These are phyloP conservation scores for Phalaenopsis aphrodite DNA, from an alignment of 106 monocot species.

Conservation along the genomic window DNA sequence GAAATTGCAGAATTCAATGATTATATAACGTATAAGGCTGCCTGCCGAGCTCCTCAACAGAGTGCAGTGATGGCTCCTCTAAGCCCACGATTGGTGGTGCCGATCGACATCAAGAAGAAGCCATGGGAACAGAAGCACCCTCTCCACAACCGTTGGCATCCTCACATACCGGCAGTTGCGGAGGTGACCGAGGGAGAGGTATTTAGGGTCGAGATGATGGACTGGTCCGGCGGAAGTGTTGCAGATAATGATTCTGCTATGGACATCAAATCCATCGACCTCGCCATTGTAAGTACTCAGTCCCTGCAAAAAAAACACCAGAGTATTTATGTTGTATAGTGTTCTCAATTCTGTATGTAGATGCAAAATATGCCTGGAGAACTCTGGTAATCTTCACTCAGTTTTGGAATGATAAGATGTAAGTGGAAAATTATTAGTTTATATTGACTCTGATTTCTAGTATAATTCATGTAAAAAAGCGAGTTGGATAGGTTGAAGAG, in stretches of 20 bases:
- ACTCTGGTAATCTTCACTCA: too few relatives aligned
- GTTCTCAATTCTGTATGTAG: not conserved
- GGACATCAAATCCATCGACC: conserved; percentile 59
- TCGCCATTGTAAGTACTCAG: conserved; percentile 40
- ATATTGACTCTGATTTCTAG: too few relatives aligned
- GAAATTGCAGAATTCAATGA: not conserved
- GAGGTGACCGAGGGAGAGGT: conserved; percentile 57
- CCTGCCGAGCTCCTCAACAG: not conserved
- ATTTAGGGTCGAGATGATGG: conserved; percentile 79
- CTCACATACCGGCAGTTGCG: conserved; percentile 61
- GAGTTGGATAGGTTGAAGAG: too few relatives aligned
- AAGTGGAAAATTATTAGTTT: too few relatives aligned
- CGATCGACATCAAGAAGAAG: conserved; percentile 66
- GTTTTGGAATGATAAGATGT: too few relatives aligned
- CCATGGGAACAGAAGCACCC: conserved; percentile 67
- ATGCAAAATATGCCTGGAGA: not conserved
- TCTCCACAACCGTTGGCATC: conserved; percentile 83
- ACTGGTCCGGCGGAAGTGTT: conserved; percentile 58
- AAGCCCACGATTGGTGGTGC: conserved; percentile 53
- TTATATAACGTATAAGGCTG: not conserved
- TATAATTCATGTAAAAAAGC: too few relatives aligned
- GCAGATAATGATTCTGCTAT: conserved; percentile 54
- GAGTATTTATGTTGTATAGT: not conserved
- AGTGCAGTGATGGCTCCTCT: conserved; percentile 41
- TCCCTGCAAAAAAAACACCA: not conserved